Evolutionary conservation across 306 rosid species (phyloP).

Genomic region (Pueraria montana): DNA sequence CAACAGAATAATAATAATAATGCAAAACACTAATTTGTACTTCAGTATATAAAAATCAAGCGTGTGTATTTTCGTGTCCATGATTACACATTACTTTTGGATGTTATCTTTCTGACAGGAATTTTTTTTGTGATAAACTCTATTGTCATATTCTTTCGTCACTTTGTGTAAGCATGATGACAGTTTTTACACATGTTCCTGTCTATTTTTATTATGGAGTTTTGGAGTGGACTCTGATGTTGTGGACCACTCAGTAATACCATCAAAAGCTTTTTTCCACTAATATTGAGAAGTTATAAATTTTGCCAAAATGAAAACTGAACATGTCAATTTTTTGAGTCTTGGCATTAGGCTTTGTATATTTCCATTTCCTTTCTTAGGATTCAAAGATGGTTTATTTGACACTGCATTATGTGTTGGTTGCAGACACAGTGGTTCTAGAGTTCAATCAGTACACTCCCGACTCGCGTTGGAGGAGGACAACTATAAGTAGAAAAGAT

Average conservation of each 20-base stretch:
- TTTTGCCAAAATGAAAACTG: neutral
- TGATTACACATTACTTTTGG: neutral
- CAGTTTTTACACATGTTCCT: neutral
- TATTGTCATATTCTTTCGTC: constrained; percentile 25
- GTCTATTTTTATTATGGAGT: constrained; percentile 14
- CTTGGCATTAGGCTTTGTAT: constrained; percentile 3
- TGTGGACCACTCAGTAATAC: neutral
- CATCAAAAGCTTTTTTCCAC: neutral
- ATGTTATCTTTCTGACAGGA: neutral
- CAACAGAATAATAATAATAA: neutral
- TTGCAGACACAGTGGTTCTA: constrained; percentile 80
- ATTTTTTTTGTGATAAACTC: constrained; percentile 25
- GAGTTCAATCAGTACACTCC: constrained; percentile 91
- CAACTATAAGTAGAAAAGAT: constrained; percentile 68
- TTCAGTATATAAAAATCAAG: neutral
- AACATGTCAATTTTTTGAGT: constrained; percentile 21
- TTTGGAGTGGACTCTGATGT: neutral
- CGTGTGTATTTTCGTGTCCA: neutral
- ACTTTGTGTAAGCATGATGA: constrained; percentile 13
- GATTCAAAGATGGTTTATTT: constrained; percentile 38
- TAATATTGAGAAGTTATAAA: neutral
- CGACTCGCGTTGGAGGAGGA: constrained; percentile 85
- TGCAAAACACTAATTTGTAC: constrained; percentile 24
- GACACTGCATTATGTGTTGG: constrained; percentile 37
- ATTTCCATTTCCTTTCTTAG: constrained; percentile 11